phyloP scores from a whole-genome alignment of 2,329 filamentous ascomycete genomes.

The Coniella lustricola region DNA sequence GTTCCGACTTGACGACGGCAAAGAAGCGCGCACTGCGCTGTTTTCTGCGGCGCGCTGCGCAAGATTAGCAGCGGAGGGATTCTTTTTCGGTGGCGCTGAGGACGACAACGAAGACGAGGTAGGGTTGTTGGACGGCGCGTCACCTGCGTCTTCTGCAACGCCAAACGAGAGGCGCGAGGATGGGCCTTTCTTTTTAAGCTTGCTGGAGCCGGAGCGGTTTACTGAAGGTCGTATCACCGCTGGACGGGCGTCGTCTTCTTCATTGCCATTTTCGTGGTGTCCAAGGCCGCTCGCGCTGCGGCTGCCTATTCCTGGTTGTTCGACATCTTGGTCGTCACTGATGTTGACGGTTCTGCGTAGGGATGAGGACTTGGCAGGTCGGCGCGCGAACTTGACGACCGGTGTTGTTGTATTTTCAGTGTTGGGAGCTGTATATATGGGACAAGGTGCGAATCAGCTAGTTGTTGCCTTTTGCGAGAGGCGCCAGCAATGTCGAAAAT shows the following conservation, averaged over 20 bases:
- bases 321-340: conserved; percentile 28
- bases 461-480: conserved; percentile 20
- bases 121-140: conserved; percentile 45
- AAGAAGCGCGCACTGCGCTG: conserved; percentile 35
- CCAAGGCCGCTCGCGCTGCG: conserved; percentile 19
- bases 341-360: conserved; percentile 50
- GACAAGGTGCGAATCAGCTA: conserved; percentile 23
- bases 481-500: conserved; percentile 5
- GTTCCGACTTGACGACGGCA: conserved; percentile 34
- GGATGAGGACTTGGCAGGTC: conserved; percentile 51
- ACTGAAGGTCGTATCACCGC: conserved; percentile 43
- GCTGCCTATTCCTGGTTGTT: conserved; percentile 14
- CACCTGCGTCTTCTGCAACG: conserved; percentile 46
- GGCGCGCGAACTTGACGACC: conserved; percentile 40
- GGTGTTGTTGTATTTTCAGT: conserved; percentile 24
- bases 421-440: conserved; percentile 16
- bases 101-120: conserved; percentile 30
- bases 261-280: conserved; percentile 23
- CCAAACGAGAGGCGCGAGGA: conserved; percentile 72
- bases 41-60: conserved; percentile 27
- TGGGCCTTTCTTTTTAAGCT: conserved; percentile 68
- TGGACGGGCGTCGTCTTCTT: conserved; percentile 39
- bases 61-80: conserved; percentile 23
- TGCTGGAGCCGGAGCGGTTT: conserved; percentile 40
- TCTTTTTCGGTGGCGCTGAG: conserved; percentile 41